Evolutionary conservation across 2,329 filamentous ascomycete genomes (phyloP), one percentile per base, ranked within the genome.

Genomic region (Truncatella angustata): DNA sequence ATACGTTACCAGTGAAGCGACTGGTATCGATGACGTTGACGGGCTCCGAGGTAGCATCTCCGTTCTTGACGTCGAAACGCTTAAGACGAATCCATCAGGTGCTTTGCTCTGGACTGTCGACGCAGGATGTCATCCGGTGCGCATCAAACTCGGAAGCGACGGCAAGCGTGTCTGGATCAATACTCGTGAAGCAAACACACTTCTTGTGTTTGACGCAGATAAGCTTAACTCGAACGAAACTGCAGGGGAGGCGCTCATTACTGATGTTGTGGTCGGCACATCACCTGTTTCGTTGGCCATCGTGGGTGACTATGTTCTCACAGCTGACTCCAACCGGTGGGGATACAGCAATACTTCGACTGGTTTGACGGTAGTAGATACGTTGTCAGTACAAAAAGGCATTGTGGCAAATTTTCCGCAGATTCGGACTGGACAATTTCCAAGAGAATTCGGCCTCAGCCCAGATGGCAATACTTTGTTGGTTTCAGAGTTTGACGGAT

Each of bases 241-340:
- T 6, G 20, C 34, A 18, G 16, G 26, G 5, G 34, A 37, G 11
- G 46, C 46, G n/a, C 14, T 49, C 16, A 12, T 49, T 12, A 37
- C 30, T 34, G 37, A 4, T 6, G 28, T 37, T n/a, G 32, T 37
- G 46, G 30, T 34, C n/a, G 46, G 46, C 46, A 49, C 46, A 12
- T 49, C 46, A 18, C 46, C 46, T 11, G 46, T 39, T 12, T 30
- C 32, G 9, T 7, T 49, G 18, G 46, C 46, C 3, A 14, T 36
- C 1, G 46, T 49, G 10, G 46, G 46, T 34, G 16, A 37, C 11
- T 49, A 23, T 12, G 46, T 49, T 4, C 34, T 49, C 21, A 49
- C 46, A 20, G 46, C 46, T 16, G 46, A 49, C 16, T 49, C 46
- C 14, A 49, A 49, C 18, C 32, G 46, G 12, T 49, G 16, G 12